phyloP scores from a whole-genome alignment of 768 basidiomycete genomes.

The Asterophora lycoperdoides region DNA sequence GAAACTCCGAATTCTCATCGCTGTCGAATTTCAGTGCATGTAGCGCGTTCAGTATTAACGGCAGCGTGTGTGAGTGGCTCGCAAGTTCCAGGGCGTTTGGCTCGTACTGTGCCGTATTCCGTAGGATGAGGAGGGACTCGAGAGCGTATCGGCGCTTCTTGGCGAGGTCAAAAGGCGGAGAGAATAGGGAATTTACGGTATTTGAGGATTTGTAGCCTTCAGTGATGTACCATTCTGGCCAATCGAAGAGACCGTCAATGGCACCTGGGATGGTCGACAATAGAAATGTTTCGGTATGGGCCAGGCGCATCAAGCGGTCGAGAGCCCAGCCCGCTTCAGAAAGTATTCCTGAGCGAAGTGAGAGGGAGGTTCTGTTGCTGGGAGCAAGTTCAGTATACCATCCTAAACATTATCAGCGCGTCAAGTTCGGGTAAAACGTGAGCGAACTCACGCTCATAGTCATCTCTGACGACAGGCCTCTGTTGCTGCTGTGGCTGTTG shows the following conservation, averaged over 20 bases:
- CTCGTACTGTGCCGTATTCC: constrained; percentile 77
- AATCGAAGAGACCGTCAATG: constrained; percentile 79
- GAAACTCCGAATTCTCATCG: constrained; percentile 70
- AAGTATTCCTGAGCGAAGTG: constrained; percentile 78
- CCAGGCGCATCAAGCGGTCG: constrained; percentile 78
- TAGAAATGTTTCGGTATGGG: constrained; percentile 72
- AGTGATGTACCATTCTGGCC: constrained; percentile 79
- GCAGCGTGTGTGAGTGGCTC: constrained; percentile 54
- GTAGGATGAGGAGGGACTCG: constrained; percentile 79
- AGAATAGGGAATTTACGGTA: constrained; percentile 49
- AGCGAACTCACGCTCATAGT: constrained; percentile 63
- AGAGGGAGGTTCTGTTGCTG: constrained; percentile 87
- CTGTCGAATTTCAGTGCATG: constrained; percentile 52
- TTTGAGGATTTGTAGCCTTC: constrained; percentile 50
- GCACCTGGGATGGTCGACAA: constrained; percentile 73
- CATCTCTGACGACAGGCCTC: constrained; percentile 49
- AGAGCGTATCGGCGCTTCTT: constrained; percentile 70
- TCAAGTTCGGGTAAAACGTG: constrained; percentile 3
- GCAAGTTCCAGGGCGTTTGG: constrained; percentile 61
- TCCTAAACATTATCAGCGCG: constrained; percentile 37
- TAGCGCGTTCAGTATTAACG: constrained; percentile 63
- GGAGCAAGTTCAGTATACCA: constrained; percentile 82
- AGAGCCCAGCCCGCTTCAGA: constrained; percentile 88
- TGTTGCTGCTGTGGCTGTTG: constrained; percentile 20
- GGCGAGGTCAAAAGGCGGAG: constrained; percentile 44